Base-by-base conservation (phyloP, 2,329 filamentous ascomycete species). In the Mycosphaerelloides madeirae region DNA sequence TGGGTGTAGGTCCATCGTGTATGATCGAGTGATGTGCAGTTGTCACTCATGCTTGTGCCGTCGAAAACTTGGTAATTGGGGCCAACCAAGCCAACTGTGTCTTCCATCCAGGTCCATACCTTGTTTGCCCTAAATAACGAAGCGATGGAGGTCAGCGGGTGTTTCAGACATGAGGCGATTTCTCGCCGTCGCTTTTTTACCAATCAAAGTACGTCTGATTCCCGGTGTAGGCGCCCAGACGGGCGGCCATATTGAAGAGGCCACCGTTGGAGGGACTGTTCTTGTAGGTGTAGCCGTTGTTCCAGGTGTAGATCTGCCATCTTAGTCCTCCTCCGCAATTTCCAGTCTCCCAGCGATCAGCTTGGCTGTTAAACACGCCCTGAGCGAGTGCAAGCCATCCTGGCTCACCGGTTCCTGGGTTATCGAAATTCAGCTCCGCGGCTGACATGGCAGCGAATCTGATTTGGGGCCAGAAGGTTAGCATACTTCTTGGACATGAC, bases 81-180 rank as follows among this genome's bases (percentile, higher is more conserved):
- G 49, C 78, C 75, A 51, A 87, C 75, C 45, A 87, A 69, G 13
- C 77, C 76, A 6, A 81, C 65, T 1, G 65, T 64, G 3, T 48
- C 12, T 11, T 50, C 38, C 37, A 61, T 56, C 67, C 67, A 69
- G 13, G 64, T 50, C 56, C 58, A 69, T 19, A 53, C 46, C 42
- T 57, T 63, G 39, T 68, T 65, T 1, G 77, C 77, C 83, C n/a
- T n/a, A n/a, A n/a, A n/a, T n/a, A n/a, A n/a, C n/a, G 84, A 87
- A 55, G 87, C 76, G 68, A 72, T 48, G 53, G 86, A 87, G 0
- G 78, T 83, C 46, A 61, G 40, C n/a, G n/a, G n/a, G n/a, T n/a
- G 44, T 70, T 69, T 15, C 61, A 63, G 7, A 67, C 69, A 50
- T 70, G 69, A 16, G 61, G n/a, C n/a, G n/a, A n/a, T n/a, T n/a